Conservation (phyloP, 192 early-diverging fungal species). For the Linderina pennispora region DNA sequence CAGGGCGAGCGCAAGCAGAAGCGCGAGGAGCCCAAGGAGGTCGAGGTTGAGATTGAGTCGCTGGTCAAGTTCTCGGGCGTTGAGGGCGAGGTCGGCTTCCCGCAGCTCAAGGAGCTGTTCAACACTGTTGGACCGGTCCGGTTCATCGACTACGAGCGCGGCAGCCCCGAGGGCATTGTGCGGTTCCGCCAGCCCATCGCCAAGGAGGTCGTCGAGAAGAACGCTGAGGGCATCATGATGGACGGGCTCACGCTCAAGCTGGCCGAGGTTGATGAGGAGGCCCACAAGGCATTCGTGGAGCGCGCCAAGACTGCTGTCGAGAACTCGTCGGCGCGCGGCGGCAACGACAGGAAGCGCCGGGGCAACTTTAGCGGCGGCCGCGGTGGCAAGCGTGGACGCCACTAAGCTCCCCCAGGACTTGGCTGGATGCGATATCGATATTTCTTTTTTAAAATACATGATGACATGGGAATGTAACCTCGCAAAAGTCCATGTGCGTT, state of each 20-base stretch:
- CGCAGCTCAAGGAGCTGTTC: constrained; percentile 25
- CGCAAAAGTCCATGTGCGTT: too few relatives aligned
- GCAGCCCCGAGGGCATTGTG: constrained; percentile 27
- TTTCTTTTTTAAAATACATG: too few relatives aligned
- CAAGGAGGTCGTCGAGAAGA: constrained; percentile 12
- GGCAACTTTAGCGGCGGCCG: background rate
- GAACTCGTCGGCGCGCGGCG: background rate
- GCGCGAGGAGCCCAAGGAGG: background rate
- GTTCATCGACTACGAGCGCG: constrained; percentile 24
- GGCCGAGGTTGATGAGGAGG: constrained; percentile 14
- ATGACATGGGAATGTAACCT: too few relatives aligned
- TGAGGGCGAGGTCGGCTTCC: constrained; percentile 5
- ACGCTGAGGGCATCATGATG: constrained; percentile 19
- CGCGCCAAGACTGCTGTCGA: constrained; percentile 18
- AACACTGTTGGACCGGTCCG: constrained; percentile 10
- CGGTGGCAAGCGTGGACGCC: constrained; percentile 1
- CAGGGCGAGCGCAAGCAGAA: constrained; percentile 8
- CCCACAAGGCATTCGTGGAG: constrained; percentile 29
- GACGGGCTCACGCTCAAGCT: constrained; percentile 20
- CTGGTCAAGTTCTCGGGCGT: constrained; percentile 33
- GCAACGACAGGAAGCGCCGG: constrained; percentile 9
- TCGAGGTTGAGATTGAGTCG: constrained; percentile 8
- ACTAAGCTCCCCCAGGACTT: too few relatives aligned
- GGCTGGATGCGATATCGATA: too few relatives aligned
- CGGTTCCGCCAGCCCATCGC: constrained; percentile 29